Conservation (phyloP, 352 stramenopile genomes). For the Blastocystis sp. region DNA sequence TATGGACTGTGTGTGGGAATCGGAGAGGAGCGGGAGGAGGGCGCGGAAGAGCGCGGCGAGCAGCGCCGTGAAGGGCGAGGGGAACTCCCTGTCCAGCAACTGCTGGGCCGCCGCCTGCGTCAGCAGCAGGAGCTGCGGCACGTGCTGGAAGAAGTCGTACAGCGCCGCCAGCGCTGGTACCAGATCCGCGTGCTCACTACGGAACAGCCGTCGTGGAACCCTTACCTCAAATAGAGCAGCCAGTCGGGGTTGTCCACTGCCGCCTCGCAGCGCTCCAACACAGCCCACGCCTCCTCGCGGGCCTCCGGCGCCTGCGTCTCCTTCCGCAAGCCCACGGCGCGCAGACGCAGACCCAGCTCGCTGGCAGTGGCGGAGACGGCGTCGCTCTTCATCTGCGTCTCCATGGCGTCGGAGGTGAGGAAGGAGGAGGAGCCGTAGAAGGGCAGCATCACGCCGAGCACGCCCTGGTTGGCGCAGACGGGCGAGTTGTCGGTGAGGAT, state of each 20-base stretch:
- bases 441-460: slow-evolving; percentile 23
- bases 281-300: background rate
- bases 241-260: background rate
- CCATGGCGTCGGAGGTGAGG: background rate
- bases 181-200: slow-evolving; percentile 4
- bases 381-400: background rate
- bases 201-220: background rate
- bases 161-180: background rate
- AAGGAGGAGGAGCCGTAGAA: slow-evolving; percentile 61
- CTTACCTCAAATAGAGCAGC: background rate
- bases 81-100: background rate
- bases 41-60: background rate
- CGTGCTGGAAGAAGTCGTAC: background rate
- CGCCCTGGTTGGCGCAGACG: background rate
- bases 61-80: background rate
- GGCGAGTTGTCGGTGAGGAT: slow-evolving; percentile 33
- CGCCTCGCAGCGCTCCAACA: background rate
- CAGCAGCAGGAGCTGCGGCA: background rate
- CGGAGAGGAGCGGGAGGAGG: background rate
- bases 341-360: background rate
- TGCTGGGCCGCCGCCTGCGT: background rate
- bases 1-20: too few species aligned
- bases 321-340: background rate
- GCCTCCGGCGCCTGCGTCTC: background rate
- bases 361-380: background rate